Base-by-base conservation (phyloP, 1,139 yeast genomes). In the Suhomyces choctaworum region DNA sequence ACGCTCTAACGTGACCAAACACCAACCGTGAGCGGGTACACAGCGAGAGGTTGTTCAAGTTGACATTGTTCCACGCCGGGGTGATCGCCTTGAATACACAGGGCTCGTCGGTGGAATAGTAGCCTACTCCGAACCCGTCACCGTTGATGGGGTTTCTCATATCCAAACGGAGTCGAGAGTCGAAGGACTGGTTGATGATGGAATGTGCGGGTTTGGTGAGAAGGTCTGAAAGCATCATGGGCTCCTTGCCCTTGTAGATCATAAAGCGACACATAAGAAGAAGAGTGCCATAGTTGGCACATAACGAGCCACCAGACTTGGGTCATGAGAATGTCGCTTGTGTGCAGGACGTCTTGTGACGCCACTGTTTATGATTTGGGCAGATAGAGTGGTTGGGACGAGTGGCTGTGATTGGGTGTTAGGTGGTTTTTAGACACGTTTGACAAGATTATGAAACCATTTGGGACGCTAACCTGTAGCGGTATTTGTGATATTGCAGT, bases 111-210 rank as follows among this genome's bases (percentile, higher is more conserved):
- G 79, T 84, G 6, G 81, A 66, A 55, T 92, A 92, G 63, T 92
- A 92, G 1, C 97, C 97, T 7, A 92, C 95, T 1, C 98, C 98
- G 58, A 92, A 92, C 2, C 98, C 98, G 60, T 92, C 98, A 26
- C 98, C 98, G 56, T 92, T 92, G 47, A 92, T 88, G 4, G 98
- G 97, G 38, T 95, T 79, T 46, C 82, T 73, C 70, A 81, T 82
- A 54, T 92, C 98, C 26, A 92, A 70, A 34, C 98, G 73, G 28
- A 92, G 71, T 35, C 98, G 62, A 21, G 95, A 82, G 57, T 92
- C 98, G 52, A 86, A 92, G 2, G 96, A 87, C 58, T 92, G 98
- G 59, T 92, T 92, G 57, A 92, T 92, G 54, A 92, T 92, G 7
- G 97, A 88, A 56, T 92, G 98, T 1, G 96, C 97, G 0, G 98